Evolutionary conservation across 345 rosid genomes (phyloP), one percentile per base, ranked within the genome.

Genomic region (Nasturtium officinale): DNA sequence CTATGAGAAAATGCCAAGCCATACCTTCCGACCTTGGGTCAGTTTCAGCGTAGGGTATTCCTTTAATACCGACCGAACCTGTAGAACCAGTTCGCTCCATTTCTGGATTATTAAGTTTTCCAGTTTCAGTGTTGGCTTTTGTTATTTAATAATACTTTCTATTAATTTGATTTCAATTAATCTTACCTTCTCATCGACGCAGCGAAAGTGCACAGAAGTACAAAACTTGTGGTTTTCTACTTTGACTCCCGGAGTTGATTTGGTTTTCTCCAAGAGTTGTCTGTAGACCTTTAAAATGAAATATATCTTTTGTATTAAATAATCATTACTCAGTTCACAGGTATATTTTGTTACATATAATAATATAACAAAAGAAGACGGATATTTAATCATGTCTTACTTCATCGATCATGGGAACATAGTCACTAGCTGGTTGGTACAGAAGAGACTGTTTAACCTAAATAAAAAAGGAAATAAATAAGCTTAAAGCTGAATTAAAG

Each of bases 221-320:
- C 97, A 92, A 60, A 92, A 95, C 80, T 85, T 90, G 84, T 95
- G 93, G 83, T 92, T 83, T 77, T 95, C 99, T 16, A 95, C 90
- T 80, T 56, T 83, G 2, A 79, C 94, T 74, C 99, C 98, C 0
- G 87, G 84, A n/a, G 83, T 86, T n/a, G 86, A 76, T 81, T 85
- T 89, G 9, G 96, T 92, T 51, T 84, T 87, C 72, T 89, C 94
- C 15, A 83, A 40, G 46, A 95, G 74, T 45, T 78, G 65, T 56
- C 77, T 77, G 65, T 79, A 84, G 7, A 89, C 90, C 97, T 89
- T 80, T 51, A 23, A 18, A 50, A 29, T 7, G 48, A 15, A 43
- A n/a, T 6, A 43, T 20, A 43, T n/a, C n/a, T n/a, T 16, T 60
- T 18, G 2, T 51, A 25, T 6, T 9, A 10, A 58, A 35, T 26